Conservation (phyloP, 2,329 filamentous ascomycete genomes). For the Fusarium acutatum region DNA sequence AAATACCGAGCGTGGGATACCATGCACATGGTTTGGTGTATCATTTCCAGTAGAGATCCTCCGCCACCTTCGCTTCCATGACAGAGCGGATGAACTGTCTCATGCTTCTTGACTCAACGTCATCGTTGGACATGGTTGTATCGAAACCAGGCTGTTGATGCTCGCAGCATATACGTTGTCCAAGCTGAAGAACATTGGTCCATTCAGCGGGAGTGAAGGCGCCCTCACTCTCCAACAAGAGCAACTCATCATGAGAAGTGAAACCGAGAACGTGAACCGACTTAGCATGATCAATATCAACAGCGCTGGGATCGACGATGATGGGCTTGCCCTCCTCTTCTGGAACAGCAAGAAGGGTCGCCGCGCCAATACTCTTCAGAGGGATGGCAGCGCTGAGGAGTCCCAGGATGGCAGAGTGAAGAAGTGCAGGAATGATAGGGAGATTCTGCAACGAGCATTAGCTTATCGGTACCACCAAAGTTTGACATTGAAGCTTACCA, state of each 20-base stretch:
- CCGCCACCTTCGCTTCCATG: conserved; percentile 63
- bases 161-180: conserved; percentile 70
- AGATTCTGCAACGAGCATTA: conserved; percentile 66
- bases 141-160: conserved; percentile 51
- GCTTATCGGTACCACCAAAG: conserved; percentile 20
- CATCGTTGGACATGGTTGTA: conserved; percentile 56
- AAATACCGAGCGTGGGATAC: conserved; percentile 1
- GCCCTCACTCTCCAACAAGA: conserved; percentile 85
- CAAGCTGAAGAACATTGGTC: conserved; percentile 73
- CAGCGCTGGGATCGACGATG: conserved; percentile 68
- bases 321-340: conserved; percentile 53
- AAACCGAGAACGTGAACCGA: conserved; percentile 88
- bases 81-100: conserved; percentile 69
- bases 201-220: conserved; percentile 79
- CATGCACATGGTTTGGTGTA: conserved; percentile 11
- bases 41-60: conserved; percentile 67
- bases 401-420: conserved; percentile 81
- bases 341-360: conserved; percentile 69
- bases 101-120: conserved; percentile 56
- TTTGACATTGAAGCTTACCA: conserved; percentile 56
- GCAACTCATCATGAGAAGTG: conserved; percentile 74
- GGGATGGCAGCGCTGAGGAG: conserved; percentile 86
- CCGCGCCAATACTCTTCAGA: conserved; percentile 75
- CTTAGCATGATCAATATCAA: conserved; percentile 67
- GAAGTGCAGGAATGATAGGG: conserved; percentile 78